Percentiles rank a stretch among this genome's conserved stretches.
Evolutionary conservation across 805 yeast species (phyloP).

Genomic region (Schizosaccharomyces cryophilus): DNA sequence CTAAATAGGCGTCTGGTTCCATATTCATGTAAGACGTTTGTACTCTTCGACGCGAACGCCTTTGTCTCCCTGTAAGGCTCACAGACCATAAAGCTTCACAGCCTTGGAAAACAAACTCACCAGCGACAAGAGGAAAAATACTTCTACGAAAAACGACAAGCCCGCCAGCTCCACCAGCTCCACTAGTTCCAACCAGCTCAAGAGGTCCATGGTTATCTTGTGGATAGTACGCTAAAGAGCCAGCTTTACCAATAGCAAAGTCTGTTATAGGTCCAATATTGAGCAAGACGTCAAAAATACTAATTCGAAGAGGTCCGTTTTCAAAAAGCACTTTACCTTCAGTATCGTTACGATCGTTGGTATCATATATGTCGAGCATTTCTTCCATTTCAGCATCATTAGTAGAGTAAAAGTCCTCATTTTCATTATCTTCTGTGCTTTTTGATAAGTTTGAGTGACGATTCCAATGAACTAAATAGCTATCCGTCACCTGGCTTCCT

Average conservation of each 20-base stretch:
- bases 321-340: slow-evolving; percentile 23
- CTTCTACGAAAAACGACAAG: slow-evolving; percentile 42
- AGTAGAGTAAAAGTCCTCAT: slow-evolving; percentile 9
- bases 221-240: neutral
- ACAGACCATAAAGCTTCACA: slow-evolving; percentile 58
- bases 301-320: neutral
- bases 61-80: slow-evolving; percentile 8
- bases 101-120: slow-evolving; percentile 46
- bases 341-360: slow-evolving; percentile 16
- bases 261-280: slow-evolving; percentile 55
- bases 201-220: slow-evolving; percentile 3
- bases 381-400: slow-evolving; percentile 3
- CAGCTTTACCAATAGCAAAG: slow-evolving; percentile 29
- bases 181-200: slow-evolving; percentile 47
- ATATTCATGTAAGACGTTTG: slow-evolving; percentile 4
- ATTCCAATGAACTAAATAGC: slow-evolving; percentile 23
- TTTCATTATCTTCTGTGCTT: slow-evolving; percentile 8
- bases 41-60: slow-evolving; percentile 4
- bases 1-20: slow-evolving; percentile 8
- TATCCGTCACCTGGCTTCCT: slow-evolving; percentile 36
- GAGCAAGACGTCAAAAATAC: neutral
- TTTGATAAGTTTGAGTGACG: slow-evolving; percentile 3
- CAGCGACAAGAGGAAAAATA: slow-evolving; percentile 39
- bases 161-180: slow-evolving; percentile 29
- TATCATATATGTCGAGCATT: slow-evolving; percentile 6